Evolutionary conservation across 805 yeast genomes (phyloP), one percentile per base, ranked within the genome.

Genomic region (Suhomyces sp.): DNA sequence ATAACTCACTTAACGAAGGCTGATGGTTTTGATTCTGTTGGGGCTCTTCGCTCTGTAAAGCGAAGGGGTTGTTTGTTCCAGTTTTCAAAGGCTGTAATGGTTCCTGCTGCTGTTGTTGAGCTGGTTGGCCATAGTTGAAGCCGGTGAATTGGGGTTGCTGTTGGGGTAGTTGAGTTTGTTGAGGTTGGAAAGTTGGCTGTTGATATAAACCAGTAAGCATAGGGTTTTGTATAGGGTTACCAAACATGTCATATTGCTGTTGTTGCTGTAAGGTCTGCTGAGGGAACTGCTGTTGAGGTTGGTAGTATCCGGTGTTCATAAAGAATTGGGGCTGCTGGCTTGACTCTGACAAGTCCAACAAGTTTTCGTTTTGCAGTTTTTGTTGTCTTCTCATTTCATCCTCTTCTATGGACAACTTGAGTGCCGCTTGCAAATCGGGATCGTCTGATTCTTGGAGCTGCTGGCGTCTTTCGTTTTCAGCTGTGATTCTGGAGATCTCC

Each of bases 21-120:
- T 56, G 57, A 17, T 53, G 59, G 33, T 51, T 27, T 44, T 54
- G 48, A 40, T 51, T 53, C 43, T 62, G 67, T 31, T 65, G 60
- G 22, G 57, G 48, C 40, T 53, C 44, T 31, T 59, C 60, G 9
- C 61, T 43, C 35, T 50, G 59, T 55, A 80, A 59, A 0, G 93
- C 89, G 66, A 88, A 88, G 48, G 96, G 96, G 67, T 87, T 88
- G 67, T 87, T 87, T 19, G 88, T 76, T 3, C 91, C 91, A 0
- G 92, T 85, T 56, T 80, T 77, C 57, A 84, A 70, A 4, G 89
- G 89, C 59, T 72, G 74, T 51, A 79, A 62, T 39, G 58, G 64
- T 41, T 68, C 68, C 52, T 68, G 75, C n/a, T 57, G 69, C 52
- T 68, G 75, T 17, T 57, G 69, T 43, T 62, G 70, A 37, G 55